phyloP scores from a whole-genome alignment of 2,329 filamentous ascomycete species.

The Ceratocystis eucalypticola region DNA sequence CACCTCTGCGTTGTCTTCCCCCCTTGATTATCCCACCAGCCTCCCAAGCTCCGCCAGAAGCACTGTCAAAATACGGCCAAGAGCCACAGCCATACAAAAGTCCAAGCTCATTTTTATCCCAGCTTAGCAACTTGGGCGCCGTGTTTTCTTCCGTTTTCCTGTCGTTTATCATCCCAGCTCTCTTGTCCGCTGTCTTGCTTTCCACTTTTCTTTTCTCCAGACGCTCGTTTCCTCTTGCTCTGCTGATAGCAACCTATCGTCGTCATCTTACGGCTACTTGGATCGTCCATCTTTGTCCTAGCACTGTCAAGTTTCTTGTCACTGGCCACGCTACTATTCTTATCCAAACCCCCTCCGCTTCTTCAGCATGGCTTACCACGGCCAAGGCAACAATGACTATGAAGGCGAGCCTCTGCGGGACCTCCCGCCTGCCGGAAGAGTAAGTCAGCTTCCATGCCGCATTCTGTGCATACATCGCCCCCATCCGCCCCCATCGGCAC shows the following conservation, averaged over 20 bases:
- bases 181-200: neutral
- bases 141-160: neutral
- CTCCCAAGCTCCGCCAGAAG: constrained; percentile 1
- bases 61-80: constrained; percentile 5
- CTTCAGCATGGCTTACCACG: constrained; percentile 45
- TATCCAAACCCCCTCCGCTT: constrained; percentile 18
- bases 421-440: constrained; percentile 45
- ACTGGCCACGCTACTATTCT: neutral
- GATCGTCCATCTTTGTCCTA: neutral
- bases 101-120: neutral
- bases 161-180: neutral
- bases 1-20: constrained; percentile 3
- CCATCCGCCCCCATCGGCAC: neutral
- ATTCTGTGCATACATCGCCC: neutral
- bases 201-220: neutral
- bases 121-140: neutral
- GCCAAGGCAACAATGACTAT: constrained; percentile 42
- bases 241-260: neutral
- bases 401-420: constrained; percentile 55
- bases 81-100: neutral
- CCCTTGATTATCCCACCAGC: constrained; percentile 12
- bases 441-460: constrained; percentile 31
- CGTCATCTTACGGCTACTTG: neutral
- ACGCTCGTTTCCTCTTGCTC: neutral
- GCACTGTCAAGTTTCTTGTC: neutral